Base-by-base conservation (phyloP, 345 rosid genomes). In the Alliaria petiolata region DNA sequence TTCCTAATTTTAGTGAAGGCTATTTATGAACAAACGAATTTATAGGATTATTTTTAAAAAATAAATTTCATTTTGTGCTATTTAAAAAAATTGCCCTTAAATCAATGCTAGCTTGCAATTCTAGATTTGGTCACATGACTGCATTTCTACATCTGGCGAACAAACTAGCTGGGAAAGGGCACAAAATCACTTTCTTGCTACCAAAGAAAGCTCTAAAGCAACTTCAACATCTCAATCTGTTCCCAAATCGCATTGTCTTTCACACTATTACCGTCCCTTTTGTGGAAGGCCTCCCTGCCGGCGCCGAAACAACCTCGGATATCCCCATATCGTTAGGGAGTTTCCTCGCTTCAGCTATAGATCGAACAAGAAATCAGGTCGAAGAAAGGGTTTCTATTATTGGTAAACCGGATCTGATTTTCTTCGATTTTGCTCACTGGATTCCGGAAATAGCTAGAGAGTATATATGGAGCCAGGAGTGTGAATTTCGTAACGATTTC, bases 271-370 rank as follows among this genome's bases (percentile, higher is more conserved):
- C 69, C 6, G 49, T 86, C 17, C 85, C 93, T 4, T 55, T 52
- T 0, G 81, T 86, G 14, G 80, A 69, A 13, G 86, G 90, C 62
- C 91, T 91, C 67, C 97, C 96, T 22, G 58, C 56, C 2, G 93
- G 93, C 0, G 58, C 88, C 0, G 85, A 89, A 64, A 91, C 90
- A 1, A 85, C 90, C 40, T 79, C 97, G 0, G 97, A 91, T 17
- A 52, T 91, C 26, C 82, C 89, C 6, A 28, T 85, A 26, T 43
- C 62, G 0, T 17, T 60, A 5, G 69, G 15, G 28, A 71, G 69
- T 54, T 77, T 74, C 11, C 91, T 89, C 16, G 65, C 83, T 8
- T 44, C 72, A 0, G 96, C 97, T 58, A 65, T 84, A 77, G 97
- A 91, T 31, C 82, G 67, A 1, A 81, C 86, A 14, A 76, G 86